Evolutionary conservation across 306 rosid genomes (phyloP).

Genomic region (Lathyrus sativus): DNA sequence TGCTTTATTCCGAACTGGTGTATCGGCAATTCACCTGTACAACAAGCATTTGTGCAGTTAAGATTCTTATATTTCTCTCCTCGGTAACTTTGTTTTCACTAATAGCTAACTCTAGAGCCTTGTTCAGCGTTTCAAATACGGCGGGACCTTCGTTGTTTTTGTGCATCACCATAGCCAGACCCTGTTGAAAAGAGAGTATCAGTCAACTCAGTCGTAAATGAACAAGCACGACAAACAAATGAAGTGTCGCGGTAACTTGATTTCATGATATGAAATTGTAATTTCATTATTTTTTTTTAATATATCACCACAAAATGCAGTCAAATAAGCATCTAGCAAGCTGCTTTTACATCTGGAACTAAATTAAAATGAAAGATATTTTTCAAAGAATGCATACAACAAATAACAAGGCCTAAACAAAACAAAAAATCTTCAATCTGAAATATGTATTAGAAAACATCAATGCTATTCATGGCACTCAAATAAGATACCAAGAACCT

Average conservation of each 20-base stretch:
- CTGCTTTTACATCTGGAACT: no score
- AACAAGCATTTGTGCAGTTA: conserved; percentile 87
- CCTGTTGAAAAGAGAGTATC: conserved; percentile 49
- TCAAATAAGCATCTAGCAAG: no score
- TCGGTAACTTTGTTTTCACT: conserved; percentile 67
- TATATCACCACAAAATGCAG: no score
- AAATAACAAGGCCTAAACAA: no score
- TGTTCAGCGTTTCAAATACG: conserved; percentile 69
- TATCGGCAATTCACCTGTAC: conserved; percentile 56
- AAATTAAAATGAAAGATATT: no score
- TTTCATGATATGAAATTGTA: no score
- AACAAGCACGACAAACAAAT: conserved; percentile 15
- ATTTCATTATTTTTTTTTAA: no score
- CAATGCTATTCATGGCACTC: no score
- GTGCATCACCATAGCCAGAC: conserved; percentile 88
- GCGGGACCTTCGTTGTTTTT: conserved; percentile 79
- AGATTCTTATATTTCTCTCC: conserved; percentile 81
- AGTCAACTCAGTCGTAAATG: conserved; percentile 18
- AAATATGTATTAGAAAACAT: no score
- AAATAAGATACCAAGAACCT: no score
- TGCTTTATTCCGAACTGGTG: conserved; percentile 4
- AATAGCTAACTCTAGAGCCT: conserved; percentile 64
- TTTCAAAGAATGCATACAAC: no score
- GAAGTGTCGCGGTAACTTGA: background rate
- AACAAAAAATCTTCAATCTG: no score